Conservation (phyloP, 2,329 filamentous ascomycete species). For the Sphaerulina vaccinii region DNA sequence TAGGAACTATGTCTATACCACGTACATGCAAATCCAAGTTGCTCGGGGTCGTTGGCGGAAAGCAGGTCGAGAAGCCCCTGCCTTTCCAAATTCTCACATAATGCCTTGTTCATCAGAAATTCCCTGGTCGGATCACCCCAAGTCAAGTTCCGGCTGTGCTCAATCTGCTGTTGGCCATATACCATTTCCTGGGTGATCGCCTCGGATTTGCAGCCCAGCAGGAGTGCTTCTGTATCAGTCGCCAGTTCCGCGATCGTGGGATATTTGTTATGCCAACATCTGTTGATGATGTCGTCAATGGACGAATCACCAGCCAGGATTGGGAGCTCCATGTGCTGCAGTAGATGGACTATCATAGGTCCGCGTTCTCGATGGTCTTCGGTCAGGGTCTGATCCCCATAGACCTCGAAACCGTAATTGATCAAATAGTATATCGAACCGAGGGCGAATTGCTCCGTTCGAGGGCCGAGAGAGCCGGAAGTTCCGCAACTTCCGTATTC, state of each 20-base stretch:
- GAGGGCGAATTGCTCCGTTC: not conserved
- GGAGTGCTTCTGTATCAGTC: not conserved
- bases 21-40: not conserved
- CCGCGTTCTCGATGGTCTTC: not conserved
- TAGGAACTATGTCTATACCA: not conserved
- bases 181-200: not conserved
- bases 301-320: not conserved
- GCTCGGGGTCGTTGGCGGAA: conserved; percentile 1
- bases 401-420: not conserved
- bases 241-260: not conserved
- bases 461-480: not conserved
- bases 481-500: not conserved
- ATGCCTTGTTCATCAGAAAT: not conserved
- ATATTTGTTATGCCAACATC: not conserved
- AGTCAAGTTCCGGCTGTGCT: not conserved
- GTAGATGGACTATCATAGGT: not conserved
- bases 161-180: not conserved
- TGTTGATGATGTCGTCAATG: not conserved
- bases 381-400: not conserved
- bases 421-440: not conserved
- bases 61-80: not conserved
- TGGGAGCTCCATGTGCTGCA: not conserved
- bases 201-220: not conserved
- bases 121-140: not conserved
- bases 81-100: not conserved